Percentiles rank a stretch among this genome's conserved stretches.
Conservation (phyloP, 495 filamentous ascomycete genomes). For the Penicillium pulvis region DNA sequence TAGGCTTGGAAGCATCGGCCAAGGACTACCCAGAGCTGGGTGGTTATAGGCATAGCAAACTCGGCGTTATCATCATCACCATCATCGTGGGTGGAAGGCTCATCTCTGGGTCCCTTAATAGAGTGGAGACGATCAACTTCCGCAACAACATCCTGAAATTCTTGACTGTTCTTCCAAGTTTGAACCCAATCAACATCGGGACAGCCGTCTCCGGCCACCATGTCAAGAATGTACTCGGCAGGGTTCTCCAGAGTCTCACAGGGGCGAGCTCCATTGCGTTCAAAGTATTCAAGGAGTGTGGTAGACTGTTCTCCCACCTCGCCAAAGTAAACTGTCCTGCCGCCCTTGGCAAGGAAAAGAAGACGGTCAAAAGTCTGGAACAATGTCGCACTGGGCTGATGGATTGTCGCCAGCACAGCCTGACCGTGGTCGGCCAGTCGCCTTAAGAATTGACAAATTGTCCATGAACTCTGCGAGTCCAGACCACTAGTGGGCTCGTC, state of each 20-base stretch:
- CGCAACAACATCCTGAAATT: slow-evolving; percentile 61
- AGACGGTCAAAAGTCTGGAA: slow-evolving; percentile 91
- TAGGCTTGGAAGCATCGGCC: slow-evolving; percentile 50
- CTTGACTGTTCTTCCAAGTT: slow-evolving; percentile 70
- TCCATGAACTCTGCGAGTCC: slow-evolving; percentile 84
- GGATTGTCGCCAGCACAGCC: slow-evolving; percentile 88
- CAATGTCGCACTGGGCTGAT: slow-evolving; percentile 86
- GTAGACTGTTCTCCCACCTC: slow-evolving; percentile 75
- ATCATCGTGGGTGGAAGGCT: slow-evolving; percentile 6
- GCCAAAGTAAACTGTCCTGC: slow-evolving; percentile 84
- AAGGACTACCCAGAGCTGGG: slow-evolving; percentile 50
- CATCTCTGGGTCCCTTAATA: slow-evolving; percentile 24
- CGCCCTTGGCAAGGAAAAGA: slow-evolving; percentile 78
- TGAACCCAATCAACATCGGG: slow-evolving; percentile 77
- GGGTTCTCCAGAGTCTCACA: slow-evolving; percentile 76
- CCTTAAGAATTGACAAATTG: slow-evolving; percentile 74
- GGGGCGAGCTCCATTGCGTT: slow-evolving; percentile 64
- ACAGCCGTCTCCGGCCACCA: slow-evolving; percentile 57
- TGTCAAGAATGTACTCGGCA: slow-evolving; percentile 90
- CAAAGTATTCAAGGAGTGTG: slow-evolving; percentile 72
- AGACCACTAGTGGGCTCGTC: slow-evolving; percentile 91
- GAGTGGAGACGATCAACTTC: slow-evolving; percentile 67
- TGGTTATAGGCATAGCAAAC: slow-evolving; percentile 53
- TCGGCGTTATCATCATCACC: slow-evolving; percentile 32
- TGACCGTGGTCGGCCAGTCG: slow-evolving; percentile 83